phyloP scores from a whole-genome alignment of 2,329 filamentous ascomycete species.

The Zymoseptoria passerinii region DNA sequence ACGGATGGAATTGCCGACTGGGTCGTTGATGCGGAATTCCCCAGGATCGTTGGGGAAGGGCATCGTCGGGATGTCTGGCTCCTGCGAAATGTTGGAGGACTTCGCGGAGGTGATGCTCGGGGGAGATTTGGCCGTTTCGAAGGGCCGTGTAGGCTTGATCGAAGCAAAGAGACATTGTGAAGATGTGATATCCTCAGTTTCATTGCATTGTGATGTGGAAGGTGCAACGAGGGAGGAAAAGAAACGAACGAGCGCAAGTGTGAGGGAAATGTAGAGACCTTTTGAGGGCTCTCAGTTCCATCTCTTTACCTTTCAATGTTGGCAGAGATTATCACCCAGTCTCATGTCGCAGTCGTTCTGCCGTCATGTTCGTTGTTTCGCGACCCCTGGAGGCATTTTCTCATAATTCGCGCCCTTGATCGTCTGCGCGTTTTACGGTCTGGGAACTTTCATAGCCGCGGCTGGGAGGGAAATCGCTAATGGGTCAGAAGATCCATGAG shows the following conservation, averaged over 20 bases:
- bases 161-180: conserved; percentile 14
- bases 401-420: not conserved
- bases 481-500: not conserved
- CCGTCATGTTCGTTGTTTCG: not conserved
- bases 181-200: not conserved
- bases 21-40: conserved; percentile 12
- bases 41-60: conserved; percentile 7
- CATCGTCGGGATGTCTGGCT: conserved; percentile 9
- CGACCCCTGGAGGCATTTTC: not conserved
- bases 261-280: not conserved
- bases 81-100: conserved; percentile 12
- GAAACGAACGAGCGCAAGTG: not conserved
- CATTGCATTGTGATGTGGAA: not conserved
- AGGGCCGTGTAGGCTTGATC: conserved; percentile 14
- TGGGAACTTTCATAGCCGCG: not conserved
- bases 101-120: conserved; percentile 10
- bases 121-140: conserved; percentile 6
- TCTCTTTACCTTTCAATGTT: not conserved
- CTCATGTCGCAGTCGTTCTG: not conserved
- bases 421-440: not conserved
- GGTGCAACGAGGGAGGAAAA: not conserved
- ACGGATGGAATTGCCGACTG: conserved; percentile 14
- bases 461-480: not conserved
- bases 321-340: not conserved
- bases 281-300: not conserved